Evolutionary conservation across 306 rosid species (phyloP).

Genomic region (Lagenaria siceraria): DNA sequence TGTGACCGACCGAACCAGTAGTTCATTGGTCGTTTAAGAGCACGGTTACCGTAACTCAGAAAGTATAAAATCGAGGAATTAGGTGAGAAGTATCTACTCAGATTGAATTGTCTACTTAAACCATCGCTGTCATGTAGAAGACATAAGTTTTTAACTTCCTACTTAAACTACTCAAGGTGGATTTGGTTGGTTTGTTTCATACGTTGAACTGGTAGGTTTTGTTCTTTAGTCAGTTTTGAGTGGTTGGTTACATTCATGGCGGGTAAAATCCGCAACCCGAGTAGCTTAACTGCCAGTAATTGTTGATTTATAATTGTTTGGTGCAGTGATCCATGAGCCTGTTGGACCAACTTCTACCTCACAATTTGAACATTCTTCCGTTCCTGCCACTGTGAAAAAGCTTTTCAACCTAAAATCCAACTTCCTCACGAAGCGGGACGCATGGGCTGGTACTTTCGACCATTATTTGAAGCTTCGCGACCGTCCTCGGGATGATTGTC

Average conservation of each 20-base stretch:
- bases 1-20: not conserved
- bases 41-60: not conserved
- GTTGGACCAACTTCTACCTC: constrained; percentile 73
- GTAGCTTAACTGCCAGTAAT: not conserved
- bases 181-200: not conserved
- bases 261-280: not conserved
- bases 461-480: constrained; percentile 50
- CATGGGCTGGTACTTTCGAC: constrained; percentile 96
- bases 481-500: constrained; percentile 81
- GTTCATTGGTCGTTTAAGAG: not conserved
- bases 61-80: not conserved
- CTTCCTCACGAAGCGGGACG: constrained; percentile 93
- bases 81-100: not conserved
- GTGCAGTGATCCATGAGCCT: constrained; percentile 71
- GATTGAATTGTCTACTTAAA: not conserved
- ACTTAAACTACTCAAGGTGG: not conserved
- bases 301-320: constrained; percentile 6
- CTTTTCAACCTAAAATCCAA: constrained; percentile 87
- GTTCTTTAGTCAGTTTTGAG: not conserved
- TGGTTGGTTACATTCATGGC: not conserved
- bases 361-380: constrained; percentile 78
- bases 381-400: constrained; percentile 87
- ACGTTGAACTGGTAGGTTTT: not conserved
- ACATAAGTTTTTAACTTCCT: not conserved
- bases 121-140: not conserved